Evolutionary conservation across 2,329 filamentous ascomycete species (phyloP), one percentile per base, ranked within the genome.

Genomic region (Penicillium digitatum): DNA sequence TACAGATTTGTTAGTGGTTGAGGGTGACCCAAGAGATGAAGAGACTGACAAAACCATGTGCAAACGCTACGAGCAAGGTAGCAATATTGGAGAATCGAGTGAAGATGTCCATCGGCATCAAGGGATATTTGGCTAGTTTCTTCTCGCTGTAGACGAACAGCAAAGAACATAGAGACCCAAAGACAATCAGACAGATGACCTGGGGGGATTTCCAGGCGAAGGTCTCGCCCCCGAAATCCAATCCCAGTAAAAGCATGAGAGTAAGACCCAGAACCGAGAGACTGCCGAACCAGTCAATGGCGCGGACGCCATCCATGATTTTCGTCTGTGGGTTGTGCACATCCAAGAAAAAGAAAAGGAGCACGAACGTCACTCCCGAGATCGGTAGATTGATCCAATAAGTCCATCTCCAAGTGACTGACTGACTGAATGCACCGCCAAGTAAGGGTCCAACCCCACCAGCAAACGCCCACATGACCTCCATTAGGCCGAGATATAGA

Each of bases 21-120:
- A 12, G 1, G 6, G 24, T 16, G 9, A 16, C 1, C 14, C 20
- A 37, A 2, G 9, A 8, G 14, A 24, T 2, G 5, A 3, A 7
- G 10, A 10, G 10, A 61, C 62, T 59, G 16, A 64, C 78, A 59
- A 80, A 79, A 14, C 76, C 75, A 60, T 82, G 79, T 16, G 73
- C 71, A 62, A 78, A 79, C 3, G 71, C 70, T 1, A 81, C 75
- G 2, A 1, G 73, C 63, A n/a, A 87, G 77, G 79, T 76, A 0
- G 85, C 85, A 11, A 83, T 67, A 52, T 83, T 86, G 1, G 84
- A 82, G 31, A 72, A 64, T 16, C 76, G 74, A 1, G 71, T 72
- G 70, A 89, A 88, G 0, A 90, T 73, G 3, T 75, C 75, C 52
- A 88, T 72, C 0, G 87, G 88, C 62, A 90, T 86, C n/a, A 91